phyloP scores from a whole-genome alignment of 2,329 filamentous ascomycete species.

The Epicoccum nigrum region DNA sequence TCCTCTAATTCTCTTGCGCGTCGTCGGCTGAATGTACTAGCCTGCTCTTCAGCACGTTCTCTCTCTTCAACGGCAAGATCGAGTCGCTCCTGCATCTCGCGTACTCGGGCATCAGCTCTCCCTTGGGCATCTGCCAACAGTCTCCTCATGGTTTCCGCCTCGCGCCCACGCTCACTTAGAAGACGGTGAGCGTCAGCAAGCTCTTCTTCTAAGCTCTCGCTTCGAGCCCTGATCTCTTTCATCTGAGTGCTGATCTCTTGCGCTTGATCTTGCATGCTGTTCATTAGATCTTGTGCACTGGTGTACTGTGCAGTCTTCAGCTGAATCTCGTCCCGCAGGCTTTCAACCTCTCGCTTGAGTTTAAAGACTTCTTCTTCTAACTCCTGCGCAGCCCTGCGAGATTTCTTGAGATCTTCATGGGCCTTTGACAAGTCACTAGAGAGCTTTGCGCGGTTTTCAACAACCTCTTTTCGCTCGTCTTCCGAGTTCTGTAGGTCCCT shows the following conservation, averaged over 20 bases:
- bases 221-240: conserved; percentile 82
- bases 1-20: conserved; percentile 87
- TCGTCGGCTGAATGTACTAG: conserved; percentile 75
- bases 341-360: conserved; percentile 69
- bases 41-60: conserved; percentile 90
- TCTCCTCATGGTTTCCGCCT: conserved; percentile 92
- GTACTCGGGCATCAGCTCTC: conserved; percentile 77
- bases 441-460: conserved; percentile 73
- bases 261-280: conserved; percentile 91
- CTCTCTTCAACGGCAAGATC: conserved; percentile 92
- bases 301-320: conserved; percentile 85
- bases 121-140: conserved; percentile 86
- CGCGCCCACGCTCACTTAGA: conserved; percentile 83
- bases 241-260: conserved; percentile 88
- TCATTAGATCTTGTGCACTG: conserved; percentile 82
- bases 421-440: conserved; percentile 71
- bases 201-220: conserved; percentile 90
- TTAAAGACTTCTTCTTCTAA: conserved; percentile 76
- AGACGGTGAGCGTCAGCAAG: conserved; percentile 85
- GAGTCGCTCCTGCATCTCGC: conserved; percentile 87
- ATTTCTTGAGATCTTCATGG: conserved; percentile 70
- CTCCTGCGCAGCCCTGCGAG: conserved; percentile 67
- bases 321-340: conserved; percentile 77
- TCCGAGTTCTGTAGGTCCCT: conserved; percentile 81
- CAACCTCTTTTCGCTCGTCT: conserved; percentile 77